Evolutionary conservation across 2,329 filamentous ascomycete genomes (phyloP).

Genomic region (Fusarium clavum): DNA sequence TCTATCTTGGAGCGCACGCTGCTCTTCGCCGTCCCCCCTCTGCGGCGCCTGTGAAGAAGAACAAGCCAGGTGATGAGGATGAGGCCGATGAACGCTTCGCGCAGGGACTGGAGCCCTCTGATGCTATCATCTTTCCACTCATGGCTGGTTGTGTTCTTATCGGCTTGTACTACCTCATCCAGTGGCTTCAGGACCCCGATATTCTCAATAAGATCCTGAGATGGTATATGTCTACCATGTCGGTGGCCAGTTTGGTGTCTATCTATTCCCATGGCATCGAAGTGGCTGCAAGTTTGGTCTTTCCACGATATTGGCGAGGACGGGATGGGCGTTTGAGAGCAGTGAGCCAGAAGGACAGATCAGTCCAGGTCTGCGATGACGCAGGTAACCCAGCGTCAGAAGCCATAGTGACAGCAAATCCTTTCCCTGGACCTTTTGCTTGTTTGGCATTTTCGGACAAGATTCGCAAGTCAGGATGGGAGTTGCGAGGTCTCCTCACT

Average conservation of each 20-base stretch:
- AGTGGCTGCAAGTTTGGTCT: slow-evolving; percentile 73
- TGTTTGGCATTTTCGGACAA: slow-evolving; percentile 50
- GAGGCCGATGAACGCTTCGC: slow-evolving; percentile 63
- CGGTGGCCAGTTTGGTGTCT: slow-evolving; percentile 79
- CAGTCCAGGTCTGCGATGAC: slow-evolving; percentile 54
- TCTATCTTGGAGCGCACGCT: slow-evolving; percentile 87
- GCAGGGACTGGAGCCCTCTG: slow-evolving; percentile 70
- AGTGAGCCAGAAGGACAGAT: slow-evolving; percentile 56
- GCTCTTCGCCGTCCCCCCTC: slow-evolving; percentile 86
- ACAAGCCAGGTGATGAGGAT: slow-evolving; percentile 55
- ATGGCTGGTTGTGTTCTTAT: slow-evolving; percentile 78
- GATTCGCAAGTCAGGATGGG: slow-evolving; percentile 56
- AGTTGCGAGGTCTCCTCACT: slow-evolving; percentile 61
- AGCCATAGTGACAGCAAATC: slow-evolving; percentile 40
- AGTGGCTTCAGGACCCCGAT: slow-evolving; percentile 84
- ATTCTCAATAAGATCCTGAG: slow-evolving; percentile 86
- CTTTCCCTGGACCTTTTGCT: slow-evolving; percentile 50
- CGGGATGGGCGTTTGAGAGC: slow-evolving; percentile 57
- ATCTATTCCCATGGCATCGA: slow-evolving; percentile 79
- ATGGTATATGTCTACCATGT: slow-evolving; percentile 84
- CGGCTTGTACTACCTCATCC: slow-evolving; percentile 87
- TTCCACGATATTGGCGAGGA: slow-evolving; percentile 76
- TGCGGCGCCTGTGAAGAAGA: slow-evolving; percentile 70
- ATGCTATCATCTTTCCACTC: slow-evolving; percentile 87
- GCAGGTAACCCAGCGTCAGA: slow-evolving; percentile 47